Percentiles rank a stretch among this genome's conserved stretches.
These are phyloP conservation scores for Plicaturopsis crispa DNA, from an alignment of 768 basidiomycete species.

Conservation along the genomic window DNA sequence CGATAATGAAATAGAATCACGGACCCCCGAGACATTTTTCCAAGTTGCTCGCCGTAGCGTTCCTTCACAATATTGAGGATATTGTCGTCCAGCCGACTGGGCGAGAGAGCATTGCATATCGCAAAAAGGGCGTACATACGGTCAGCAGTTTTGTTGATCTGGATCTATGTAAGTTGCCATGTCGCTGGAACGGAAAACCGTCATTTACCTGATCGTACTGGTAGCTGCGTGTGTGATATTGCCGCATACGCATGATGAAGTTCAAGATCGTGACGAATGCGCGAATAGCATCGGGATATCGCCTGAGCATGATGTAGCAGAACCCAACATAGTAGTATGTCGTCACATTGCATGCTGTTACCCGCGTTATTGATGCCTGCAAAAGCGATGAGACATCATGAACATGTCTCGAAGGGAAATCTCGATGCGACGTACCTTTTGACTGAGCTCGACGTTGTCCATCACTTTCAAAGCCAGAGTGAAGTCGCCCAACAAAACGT, in stretches of 20 bases:
- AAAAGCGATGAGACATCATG: conserved; percentile 8
- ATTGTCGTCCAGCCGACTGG: conserved; percentile 89
- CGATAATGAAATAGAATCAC: conserved; percentile 21
- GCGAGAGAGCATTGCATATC: conserved; percentile 88
- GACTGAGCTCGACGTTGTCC: conserved; percentile 88
- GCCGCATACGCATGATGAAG: conserved; percentile 93
- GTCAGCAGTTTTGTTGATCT: conserved; percentile 98
- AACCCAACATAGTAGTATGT: conserved; percentile 95
- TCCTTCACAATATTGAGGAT: conserved; percentile 92
- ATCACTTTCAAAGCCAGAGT: conserved; percentile 91
- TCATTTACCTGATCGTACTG: conserved; percentile 83
- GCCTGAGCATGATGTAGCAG: conserved; percentile 91
- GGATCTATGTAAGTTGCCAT: conserved; percentile 3
- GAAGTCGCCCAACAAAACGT: conserved; percentile 93
- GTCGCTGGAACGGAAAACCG: neutral
- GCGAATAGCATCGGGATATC: conserved; percentile 93
- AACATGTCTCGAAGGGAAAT: neutral
- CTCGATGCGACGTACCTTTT: conserved; percentile 47
- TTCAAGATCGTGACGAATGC: conserved; percentile 89
- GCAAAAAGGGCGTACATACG: conserved; percentile 96
- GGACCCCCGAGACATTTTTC: conserved; percentile 80
- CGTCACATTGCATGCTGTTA: conserved; percentile 94
- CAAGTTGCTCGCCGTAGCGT: conserved; percentile 84
- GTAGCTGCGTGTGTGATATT: conserved; percentile 94
- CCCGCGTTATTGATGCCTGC: conserved; percentile 84